Percentiles rank a stretch among this genome's conserved stretches.
These are phyloP conservation scores for Rhynchosporium secalis DNA, from an alignment of 2,329 filamentous ascomycete genomes.

Conservation along the genomic window DNA sequence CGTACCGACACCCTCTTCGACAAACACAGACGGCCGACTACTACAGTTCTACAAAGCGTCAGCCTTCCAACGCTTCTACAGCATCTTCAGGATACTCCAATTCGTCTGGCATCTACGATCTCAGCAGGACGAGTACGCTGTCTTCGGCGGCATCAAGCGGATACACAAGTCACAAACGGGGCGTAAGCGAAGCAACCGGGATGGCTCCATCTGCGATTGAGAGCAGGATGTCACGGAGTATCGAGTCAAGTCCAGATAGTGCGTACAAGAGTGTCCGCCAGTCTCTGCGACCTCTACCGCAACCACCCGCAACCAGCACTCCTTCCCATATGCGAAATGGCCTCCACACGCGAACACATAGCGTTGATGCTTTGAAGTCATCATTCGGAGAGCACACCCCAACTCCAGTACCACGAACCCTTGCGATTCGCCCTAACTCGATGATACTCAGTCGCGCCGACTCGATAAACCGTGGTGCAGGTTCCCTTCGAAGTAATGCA, in stretches of 20 bases:
- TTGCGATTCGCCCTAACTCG: slow-evolving; percentile 52
- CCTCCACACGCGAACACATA: slow-evolving; percentile 49
- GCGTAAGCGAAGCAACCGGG: slow-evolving; percentile 69
- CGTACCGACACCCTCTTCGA: slow-evolving; percentile 59
- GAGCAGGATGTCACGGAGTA: slow-evolving; percentile 45
- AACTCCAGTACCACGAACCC: slow-evolving; percentile 20
- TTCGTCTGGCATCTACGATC: slow-evolving; percentile 49
- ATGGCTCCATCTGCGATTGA: slow-evolving; percentile 52
- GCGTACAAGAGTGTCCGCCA: slow-evolving; percentile 73
- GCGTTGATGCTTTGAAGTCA: slow-evolving; percentile 60
- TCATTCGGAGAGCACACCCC: slow-evolving; percentile 43
- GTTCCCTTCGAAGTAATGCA: slow-evolving; percentile 32
- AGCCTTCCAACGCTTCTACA: slow-evolving; percentile 70
- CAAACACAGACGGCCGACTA: slow-evolving; percentile 56
- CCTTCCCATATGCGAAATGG: slow-evolving; percentile 40
- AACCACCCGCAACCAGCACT: slow-evolving; percentile 56
- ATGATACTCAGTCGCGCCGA: slow-evolving; percentile 62
- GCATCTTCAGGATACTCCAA: slow-evolving; percentile 68
- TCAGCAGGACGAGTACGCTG: slow-evolving; percentile 66
- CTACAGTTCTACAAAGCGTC: slow-evolving; percentile 48
- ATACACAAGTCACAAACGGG: slow-evolving; percentile 66
- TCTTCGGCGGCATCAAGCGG: slow-evolving; percentile 71
- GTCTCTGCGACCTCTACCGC: slow-evolving; percentile 73
- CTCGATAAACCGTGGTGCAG: slow-evolving; percentile 42
- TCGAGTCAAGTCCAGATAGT: slow-evolving; percentile 55